These are phyloP conservation scores for Gryganskiella cystojenkinii DNA, from an alignment of 192 early-diverging fungal species.

Conservation along the genomic window DNA sequence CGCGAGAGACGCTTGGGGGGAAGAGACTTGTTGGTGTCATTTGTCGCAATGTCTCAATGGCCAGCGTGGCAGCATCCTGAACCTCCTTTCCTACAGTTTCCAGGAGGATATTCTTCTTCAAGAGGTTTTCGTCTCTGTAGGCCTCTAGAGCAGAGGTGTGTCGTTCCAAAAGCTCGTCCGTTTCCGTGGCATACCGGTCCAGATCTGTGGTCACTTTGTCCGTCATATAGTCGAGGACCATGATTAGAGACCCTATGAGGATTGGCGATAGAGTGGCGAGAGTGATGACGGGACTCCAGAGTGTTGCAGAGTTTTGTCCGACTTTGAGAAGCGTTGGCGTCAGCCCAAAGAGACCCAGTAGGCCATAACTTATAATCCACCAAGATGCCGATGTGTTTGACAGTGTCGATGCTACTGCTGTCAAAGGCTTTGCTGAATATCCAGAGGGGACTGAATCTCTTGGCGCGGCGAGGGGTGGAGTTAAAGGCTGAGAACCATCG, in stretches of 20 bases:
- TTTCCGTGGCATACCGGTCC: slow-evolving; percentile 6
- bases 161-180: slow-evolving; percentile 24
- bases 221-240: slow-evolving; percentile 31
- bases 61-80: slow-evolving; percentile 58
- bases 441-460: neutral
- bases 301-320: neutral
- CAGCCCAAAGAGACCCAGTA: slow-evolving; percentile 22
- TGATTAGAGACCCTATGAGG: slow-evolving; percentile 12
- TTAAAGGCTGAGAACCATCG: too few species aligned
- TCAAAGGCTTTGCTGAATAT: neutral
- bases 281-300: slow-evolving; percentile 13
- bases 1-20: slow-evolving; percentile 53
- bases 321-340: neutral
- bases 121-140: slow-evolving; percentile 24
- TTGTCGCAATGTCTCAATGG: slow-evolving; percentile 60
- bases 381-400: slow-evolving; percentile 15
- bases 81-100: slow-evolving; percentile 57
- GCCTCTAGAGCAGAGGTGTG: slow-evolving; percentile 31
- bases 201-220: slow-evolving; percentile 12
- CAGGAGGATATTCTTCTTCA: slow-evolving; percentile 42
- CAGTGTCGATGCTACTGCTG: neutral
- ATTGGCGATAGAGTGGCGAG: slow-evolving; percentile 29
- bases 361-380: slow-evolving; percentile 31
- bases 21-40: slow-evolving; percentile 60
- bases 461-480: neutral